A percentile compares a stretch with the other conserved stretches of the same genome.
Conservation (phyloP, 306 rosid genomes). For the Coriaria nepalensis region DNA sequence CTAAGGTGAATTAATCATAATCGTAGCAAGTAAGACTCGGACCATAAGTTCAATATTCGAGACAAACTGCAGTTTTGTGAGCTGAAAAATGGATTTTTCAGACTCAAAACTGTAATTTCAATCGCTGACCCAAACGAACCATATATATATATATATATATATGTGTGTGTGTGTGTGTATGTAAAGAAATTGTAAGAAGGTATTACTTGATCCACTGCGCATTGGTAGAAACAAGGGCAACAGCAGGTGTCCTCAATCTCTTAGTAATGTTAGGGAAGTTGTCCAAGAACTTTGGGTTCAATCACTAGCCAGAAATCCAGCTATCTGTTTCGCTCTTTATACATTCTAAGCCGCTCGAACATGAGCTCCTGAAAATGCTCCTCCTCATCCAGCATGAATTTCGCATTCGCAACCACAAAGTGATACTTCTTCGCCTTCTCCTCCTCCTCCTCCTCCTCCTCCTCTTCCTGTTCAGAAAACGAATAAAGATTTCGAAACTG, state of each 20-base stretch:
- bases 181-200: neutral
- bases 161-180: too few relatives aligned
- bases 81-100: neutral
- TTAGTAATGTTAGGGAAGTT: conserved; percentile 68
- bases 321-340: conserved; percentile 51
- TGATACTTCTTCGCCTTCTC: conserved; percentile 42
- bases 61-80: neutral
- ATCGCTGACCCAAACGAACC: too few relatives aligned
- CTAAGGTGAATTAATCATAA: too few relatives aligned
- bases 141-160: neutral
- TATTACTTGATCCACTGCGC: conserved; percentile 91
- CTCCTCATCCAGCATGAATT: conserved; percentile 96
- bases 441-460: conserved; percentile 31
- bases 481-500: neutral
- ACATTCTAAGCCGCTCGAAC: conserved; percentile 57
- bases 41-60: too few relatives aligned
- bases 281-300: conserved; percentile 92
- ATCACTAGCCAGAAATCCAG: conserved; percentile 93
- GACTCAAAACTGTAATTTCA: too few relatives aligned
- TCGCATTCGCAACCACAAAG: conserved; percentile 85
- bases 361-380: conserved; percentile 84
- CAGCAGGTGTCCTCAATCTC: conserved; percentile 75
- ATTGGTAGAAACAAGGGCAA: conserved; percentile 89
- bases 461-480: conserved; percentile 1
- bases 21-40: too few relatives aligned